Base-by-base conservation (phyloP, 2,329 filamentous ascomycete species). In the Pseudodiploospora longispora region DNA sequence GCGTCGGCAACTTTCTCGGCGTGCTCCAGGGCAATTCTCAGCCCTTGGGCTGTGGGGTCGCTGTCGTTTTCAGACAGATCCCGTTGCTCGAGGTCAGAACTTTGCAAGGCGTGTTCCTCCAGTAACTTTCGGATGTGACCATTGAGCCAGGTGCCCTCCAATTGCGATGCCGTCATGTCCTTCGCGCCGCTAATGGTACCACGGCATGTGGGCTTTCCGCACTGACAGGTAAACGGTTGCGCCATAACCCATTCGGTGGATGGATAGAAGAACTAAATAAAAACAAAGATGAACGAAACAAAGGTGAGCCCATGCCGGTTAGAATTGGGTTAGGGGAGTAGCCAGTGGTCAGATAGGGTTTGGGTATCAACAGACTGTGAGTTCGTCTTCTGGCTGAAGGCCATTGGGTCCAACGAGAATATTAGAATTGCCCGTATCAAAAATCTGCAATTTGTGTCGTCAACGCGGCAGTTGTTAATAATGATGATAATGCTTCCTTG, bases 231-330 rank as follows among this genome's bases (percentile, higher is more conserved):
- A 58, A 87, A 87, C 4, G 80, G 73, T 67, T 87, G 83, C 30
- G 78, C 78, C 83, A 87, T 86, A 55, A 70, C 56, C 82, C 82
- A 87, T 63, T 87, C 83, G 1, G 82, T 86, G 43, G 80, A 85
- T 4, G 83, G 82, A 55, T 87, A 87, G 65, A 87, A 87, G 67
- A 86, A 87, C 59, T 77, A 42, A 43, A 29, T 19, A 30, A 6
- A 19, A 19, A 19, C 19, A 19, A 19, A 19, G 19, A 19, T 19
- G 19, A 19, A 19, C 19, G 19, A 19, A 32, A 6, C 3, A 31
- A 42, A 10, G 7, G 7, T 6, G 10, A 35, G 12, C 29, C 28
- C 10, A 39, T 10, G 9, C n/a, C 28, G 6, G 19, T 9, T 6
- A 6, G 30, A 6, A 27, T n/a, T 36, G 6, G 29, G 9, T 3